Evolutionary conservation across 768 basidiomycete genomes (phyloP).

Genomic region (Trametopsis cervina): DNA sequence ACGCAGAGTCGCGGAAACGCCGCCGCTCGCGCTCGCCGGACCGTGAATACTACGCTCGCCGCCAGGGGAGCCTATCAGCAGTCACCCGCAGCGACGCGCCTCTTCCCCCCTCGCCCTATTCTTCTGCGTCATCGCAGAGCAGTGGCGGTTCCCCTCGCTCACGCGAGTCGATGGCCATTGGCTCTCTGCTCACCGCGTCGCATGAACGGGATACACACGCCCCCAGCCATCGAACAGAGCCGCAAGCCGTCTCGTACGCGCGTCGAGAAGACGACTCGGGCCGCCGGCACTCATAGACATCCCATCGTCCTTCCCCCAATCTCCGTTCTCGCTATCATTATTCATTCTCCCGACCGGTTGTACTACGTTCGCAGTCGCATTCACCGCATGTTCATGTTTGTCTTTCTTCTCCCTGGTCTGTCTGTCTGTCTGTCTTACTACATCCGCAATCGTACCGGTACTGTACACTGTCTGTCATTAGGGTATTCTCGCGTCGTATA

Average conservation of each 20-base stretch:
- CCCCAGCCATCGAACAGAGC: background rate
- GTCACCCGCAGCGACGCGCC: conserved; percentile 28
- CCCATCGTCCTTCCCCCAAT: background rate
- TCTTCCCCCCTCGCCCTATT: conserved; percentile 64
- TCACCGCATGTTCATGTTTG: no score
- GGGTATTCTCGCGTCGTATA: background rate
- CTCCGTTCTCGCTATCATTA: background rate
- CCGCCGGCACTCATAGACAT: background rate
- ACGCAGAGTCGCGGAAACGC: conserved; percentile 38
- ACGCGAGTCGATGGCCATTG: conserved; percentile 74
- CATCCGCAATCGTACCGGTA: background rate
- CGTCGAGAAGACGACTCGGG: background rate
- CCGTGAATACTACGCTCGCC: conserved; percentile 17
- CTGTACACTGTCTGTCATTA: background rate
- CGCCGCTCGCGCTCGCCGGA: conserved; percentile 57
- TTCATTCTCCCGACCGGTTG: background rate
- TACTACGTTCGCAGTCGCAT: background rate
- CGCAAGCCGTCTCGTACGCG: background rate
- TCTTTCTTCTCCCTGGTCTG: background rate
- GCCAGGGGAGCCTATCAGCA: background rate
- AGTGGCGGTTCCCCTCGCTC: conserved; percentile 67
- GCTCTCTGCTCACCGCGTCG: conserved; percentile 51
- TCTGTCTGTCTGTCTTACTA: background rate
- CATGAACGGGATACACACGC: background rate
- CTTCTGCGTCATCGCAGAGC: conserved; percentile 62